These are phyloP conservation scores for Pythium brassicae DNA, from an alignment of 352 stramenopile species.

Conservation along the genomic window DNA sequence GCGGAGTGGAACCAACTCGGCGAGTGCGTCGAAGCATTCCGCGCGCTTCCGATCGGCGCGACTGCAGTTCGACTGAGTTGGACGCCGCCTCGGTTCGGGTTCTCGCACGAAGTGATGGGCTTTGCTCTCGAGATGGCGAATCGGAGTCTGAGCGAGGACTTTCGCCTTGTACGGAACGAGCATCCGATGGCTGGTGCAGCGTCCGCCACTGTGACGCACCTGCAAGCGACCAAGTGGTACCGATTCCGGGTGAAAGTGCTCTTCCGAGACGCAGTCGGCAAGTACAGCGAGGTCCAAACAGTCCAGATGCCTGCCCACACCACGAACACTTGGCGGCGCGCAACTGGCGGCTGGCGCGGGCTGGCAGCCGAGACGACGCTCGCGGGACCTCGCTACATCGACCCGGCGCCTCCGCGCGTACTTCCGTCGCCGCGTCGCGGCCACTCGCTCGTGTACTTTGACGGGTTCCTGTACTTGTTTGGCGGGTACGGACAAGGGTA, in stretches of 20 bases:
- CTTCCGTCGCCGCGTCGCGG: conserved; percentile 55
- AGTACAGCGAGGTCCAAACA: conserved; percentile 27
- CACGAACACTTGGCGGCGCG: conserved; percentile 35
- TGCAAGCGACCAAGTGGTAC: conserved; percentile 33
- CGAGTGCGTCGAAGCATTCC: conserved; percentile 24
- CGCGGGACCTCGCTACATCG: conserved; percentile 26
- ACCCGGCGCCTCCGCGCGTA: conserved; percentile 22
- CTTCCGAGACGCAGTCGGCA: conserved; percentile 30
- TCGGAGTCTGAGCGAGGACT: conserved; percentile 51
- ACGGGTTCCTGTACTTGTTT: conserved; percentile 58
- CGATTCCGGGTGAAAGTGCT: conserved; percentile 53
- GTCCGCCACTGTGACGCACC: conserved; percentile 15
- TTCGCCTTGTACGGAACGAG: conserved; percentile 34
- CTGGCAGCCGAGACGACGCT: conserved; percentile 28
- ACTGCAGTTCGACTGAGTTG: conserved; percentile 37
- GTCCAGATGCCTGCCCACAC: conserved; percentile 30
- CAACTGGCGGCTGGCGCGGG: conserved; percentile 20
- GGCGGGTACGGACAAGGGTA: conserved; percentile 57
- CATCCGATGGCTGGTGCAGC: conserved; percentile 13
- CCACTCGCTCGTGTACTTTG: conserved; percentile 49
- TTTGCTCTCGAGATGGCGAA: conserved; percentile 64
- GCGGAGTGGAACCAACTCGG: conserved; percentile 7
- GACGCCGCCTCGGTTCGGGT: conserved; percentile 32
- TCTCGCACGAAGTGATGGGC: conserved; percentile 33
- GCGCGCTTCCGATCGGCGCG: conserved; percentile 19